Conservation (phyloP, 2,329 filamentous ascomycete species). For the Leptosphaerulina australis region DNA sequence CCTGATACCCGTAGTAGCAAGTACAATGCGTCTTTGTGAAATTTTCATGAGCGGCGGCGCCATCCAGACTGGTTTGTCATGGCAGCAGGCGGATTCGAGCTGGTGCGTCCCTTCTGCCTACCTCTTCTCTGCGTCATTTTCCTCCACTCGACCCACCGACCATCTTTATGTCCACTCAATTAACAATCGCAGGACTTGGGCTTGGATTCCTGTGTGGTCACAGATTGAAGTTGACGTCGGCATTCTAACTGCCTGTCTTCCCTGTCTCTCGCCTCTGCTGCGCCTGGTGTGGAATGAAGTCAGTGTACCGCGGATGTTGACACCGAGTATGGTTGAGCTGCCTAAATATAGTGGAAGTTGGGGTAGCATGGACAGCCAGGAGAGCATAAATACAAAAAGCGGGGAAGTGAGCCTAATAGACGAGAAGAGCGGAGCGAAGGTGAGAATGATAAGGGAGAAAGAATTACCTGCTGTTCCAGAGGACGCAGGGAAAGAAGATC, state of each 20-base stretch:
- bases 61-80: conserved; percentile 15
- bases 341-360: conserved; percentile 24
- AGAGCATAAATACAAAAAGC: background rate
- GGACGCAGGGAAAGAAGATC: conserved; percentile 5
- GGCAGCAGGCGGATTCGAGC: conserved; percentile 31
- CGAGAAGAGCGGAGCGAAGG: background rate
- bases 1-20: conserved; percentile 35
- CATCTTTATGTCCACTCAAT: no score
- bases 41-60: conserved; percentile 28
- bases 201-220: conserved; percentile 40
- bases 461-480: conserved; percentile 2
- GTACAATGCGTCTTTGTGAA: conserved; percentile 35
- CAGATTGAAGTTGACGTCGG: conserved; percentile 41
- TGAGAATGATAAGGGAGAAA: background rate
- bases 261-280: conserved; percentile 33
- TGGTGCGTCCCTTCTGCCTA: conserved; percentile 18
- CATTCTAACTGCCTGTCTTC: conserved; percentile 38
- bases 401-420: background rate
- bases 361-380: background rate
- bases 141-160: no score
- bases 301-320: conserved; percentile 13
- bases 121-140: background rate
- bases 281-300: conserved; percentile 28
- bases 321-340: conserved; percentile 22
- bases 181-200: conserved; percentile 24